These are phyloP conservation scores for Trichoderma arundinaceum DNA, from an alignment of 2,329 filamentous ascomycete species.

Conservation along the genomic window DNA sequence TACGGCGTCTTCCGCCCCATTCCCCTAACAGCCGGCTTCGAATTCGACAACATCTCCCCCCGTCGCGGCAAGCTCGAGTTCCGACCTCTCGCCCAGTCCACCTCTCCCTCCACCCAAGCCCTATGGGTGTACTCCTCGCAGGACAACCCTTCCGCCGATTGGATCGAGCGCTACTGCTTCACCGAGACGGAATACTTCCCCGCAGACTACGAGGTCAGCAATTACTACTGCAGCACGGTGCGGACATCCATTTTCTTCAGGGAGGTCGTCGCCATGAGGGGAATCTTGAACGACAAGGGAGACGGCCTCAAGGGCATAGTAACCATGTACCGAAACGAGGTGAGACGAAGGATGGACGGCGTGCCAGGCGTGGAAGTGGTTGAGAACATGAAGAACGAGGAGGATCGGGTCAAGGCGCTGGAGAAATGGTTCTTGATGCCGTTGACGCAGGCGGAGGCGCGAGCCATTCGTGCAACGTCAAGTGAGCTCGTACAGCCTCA, in stretches of 20 bases:
- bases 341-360: conserved; percentile 51
- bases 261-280: conserved; percentile 45
- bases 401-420: conserved; percentile 55
- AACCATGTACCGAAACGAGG: conserved; percentile 51
- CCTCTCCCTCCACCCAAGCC: conserved; percentile 42
- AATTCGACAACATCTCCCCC: conserved; percentile 49
- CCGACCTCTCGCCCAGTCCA: conserved; percentile 42
- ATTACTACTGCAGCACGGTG: conserved; percentile 45
- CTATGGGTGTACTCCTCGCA: conserved; percentile 49
- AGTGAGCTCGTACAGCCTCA: conserved; percentile 33
- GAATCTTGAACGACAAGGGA: conserved; percentile 37
- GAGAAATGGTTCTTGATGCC: conserved; percentile 56
- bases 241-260: conserved; percentile 48
- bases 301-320: conserved; percentile 45
- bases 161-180: conserved; percentile 58
- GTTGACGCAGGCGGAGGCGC: conserved; percentile 53
- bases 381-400: conserved; percentile 53
- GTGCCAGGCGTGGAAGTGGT: conserved; percentile 43
- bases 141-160: conserved; percentile 44
- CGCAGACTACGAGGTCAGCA: conserved; percentile 56
- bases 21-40: conserved; percentile 38
- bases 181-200: conserved; percentile 55
- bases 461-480: conserved; percentile 52
- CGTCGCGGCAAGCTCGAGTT: conserved; percentile 53
- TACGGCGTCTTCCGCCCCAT: conserved; percentile 47